Evolutionary conservation across 257 asterid species (phyloP), one percentile per base, ranked within the genome.

Genomic region (Solanum ossicruentum): DNA sequence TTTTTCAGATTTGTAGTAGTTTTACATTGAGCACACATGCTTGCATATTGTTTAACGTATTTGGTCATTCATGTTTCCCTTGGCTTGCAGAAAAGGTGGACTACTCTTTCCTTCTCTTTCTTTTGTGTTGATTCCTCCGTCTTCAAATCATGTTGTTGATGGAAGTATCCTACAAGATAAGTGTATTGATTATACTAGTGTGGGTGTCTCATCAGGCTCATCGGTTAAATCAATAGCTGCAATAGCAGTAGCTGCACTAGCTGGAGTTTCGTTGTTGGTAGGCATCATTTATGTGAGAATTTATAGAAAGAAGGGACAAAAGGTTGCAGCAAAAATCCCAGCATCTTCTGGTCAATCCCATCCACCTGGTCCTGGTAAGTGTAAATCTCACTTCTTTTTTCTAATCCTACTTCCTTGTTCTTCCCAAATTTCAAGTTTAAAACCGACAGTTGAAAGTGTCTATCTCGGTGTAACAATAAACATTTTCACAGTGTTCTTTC

Each of bases 221-320:
- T 79, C 94, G n/a, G 84, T 90, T 86, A 96, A 93, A 88, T 92
- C 88, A 75, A 91, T 93, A 83, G 98, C 95, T 85, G 98, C 94
- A 80, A 90, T 94, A 87, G 80, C 85, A 28, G 86, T 93, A 69
- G 95, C 90, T 32, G 87, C 57, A 80, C 45, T 92, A 49, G 91
- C 80, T 51, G 94, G 90, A 77, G 79, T 86, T 6, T 81, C 88
- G 69, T 85, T 94, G 65, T 43, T 89, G 73, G 88, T 90, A 71
- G 94, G 91, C 83, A 90, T 90, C 85, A 71, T 93, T 56, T 93
- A 88, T 81, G 51, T 93, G 77, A 82, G 84, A 83, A 60, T 83
- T 85, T 86, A 75, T 77, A 93, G 94, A 78, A 96, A 67, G 89
- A 93, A 88, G 91, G 87, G 9, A 65, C 70, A 82, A 81, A 88